phyloP scores from a whole-genome alignment of 768 basidiomycete species.

The Lentinula sp. region DNA sequence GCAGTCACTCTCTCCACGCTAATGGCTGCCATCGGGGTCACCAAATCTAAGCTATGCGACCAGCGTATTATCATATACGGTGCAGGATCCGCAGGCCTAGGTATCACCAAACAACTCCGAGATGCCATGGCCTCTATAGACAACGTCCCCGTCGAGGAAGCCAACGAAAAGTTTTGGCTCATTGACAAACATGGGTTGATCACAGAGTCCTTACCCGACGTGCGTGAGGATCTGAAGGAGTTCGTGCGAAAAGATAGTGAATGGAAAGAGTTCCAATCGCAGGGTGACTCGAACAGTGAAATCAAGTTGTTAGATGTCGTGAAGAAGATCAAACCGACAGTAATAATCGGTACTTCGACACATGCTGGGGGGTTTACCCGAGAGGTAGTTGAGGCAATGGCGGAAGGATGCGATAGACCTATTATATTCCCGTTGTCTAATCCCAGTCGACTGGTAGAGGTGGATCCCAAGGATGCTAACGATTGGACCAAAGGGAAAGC shows the following conservation, averaged over 20 bases:
- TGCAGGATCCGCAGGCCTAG: conserved; percentile 77
- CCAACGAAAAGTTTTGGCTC: conserved; percentile 63
- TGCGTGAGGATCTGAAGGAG: conserved; percentile 40
- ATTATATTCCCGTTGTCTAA: conserved; percentile 85
- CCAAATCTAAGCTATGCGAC: conserved; percentile 56
- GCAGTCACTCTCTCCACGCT: conserved; percentile 68
- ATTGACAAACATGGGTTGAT: conserved; percentile 66
- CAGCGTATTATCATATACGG: conserved; percentile 79
- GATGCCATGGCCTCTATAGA: conserved; percentile 65
- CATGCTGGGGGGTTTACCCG: conserved; percentile 72
- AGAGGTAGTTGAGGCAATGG: conserved; percentile 65
- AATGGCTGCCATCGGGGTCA: conserved; percentile 64
- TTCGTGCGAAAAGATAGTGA: conserved; percentile 56
- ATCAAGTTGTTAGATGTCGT: conserved; percentile 64
- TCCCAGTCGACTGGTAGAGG: conserved; percentile 73
- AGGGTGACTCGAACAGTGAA: conserved; percentile 32
- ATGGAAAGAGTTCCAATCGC: conserved; percentile 32
- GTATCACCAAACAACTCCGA: conserved; percentile 70
- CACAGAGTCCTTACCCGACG: conserved; percentile 35
- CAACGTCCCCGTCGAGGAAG: conserved; percentile 46
- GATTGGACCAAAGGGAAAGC: conserved; percentile 80
- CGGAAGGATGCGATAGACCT: conserved; percentile 60
- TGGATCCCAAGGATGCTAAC: conserved; percentile 61
- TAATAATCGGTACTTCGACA: conserved; percentile 83
- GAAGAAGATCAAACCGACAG: conserved; percentile 67